Percentiles rank a stretch among this genome's conserved stretches.
phyloP scores from a whole-genome alignment of 257 asterid species.

The Solanum appendiculatum region DNA sequence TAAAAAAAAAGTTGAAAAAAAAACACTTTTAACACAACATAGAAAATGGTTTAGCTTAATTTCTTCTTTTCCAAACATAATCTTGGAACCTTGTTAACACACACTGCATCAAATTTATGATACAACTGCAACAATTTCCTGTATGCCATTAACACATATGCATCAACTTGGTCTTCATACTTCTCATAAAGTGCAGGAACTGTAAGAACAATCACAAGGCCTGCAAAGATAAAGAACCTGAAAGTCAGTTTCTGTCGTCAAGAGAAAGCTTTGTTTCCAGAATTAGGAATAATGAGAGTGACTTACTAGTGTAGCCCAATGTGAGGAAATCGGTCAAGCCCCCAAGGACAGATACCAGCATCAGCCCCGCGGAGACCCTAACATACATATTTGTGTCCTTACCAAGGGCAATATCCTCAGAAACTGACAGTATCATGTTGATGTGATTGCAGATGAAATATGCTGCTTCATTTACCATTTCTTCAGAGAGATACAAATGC shows the following conservation, averaged over 20 bases:
- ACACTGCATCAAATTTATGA: constrained; percentile 37
- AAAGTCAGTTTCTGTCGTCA: background rate
- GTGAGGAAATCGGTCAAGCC: constrained; percentile 47
- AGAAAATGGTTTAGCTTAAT: constrained; percentile 29
- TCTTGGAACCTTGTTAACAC: constrained; percentile 22
- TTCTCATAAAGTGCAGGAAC: constrained; percentile 68
- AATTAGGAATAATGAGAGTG: background rate
- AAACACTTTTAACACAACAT: background rate
- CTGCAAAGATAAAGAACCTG: constrained; percentile 23
- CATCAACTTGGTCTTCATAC: constrained; percentile 43
- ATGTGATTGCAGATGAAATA: constrained; percentile 25
- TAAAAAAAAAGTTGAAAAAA: background rate
- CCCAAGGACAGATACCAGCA: constrained; percentile 34
- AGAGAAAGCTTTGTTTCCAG: background rate
- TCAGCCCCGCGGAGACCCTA: constrained; percentile 37
- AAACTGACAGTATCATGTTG: constrained; percentile 39
- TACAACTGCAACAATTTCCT: constrained; percentile 23
- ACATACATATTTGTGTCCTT: constrained; percentile 52
- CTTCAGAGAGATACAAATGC: constrained; percentile 64
- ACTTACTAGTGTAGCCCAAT: constrained; percentile 52
- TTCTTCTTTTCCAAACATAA: constrained; percentile 59
- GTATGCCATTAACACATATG: constrained; percentile 18
- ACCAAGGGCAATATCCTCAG: constrained; percentile 61
- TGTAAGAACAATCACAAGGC: constrained; percentile 47
- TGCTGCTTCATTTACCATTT: constrained; percentile 42